These are phyloP conservation scores for Aspergillus clavatus DNA, from an alignment of 2,329 filamentous ascomycete genomes.

Conservation along the genomic window DNA sequence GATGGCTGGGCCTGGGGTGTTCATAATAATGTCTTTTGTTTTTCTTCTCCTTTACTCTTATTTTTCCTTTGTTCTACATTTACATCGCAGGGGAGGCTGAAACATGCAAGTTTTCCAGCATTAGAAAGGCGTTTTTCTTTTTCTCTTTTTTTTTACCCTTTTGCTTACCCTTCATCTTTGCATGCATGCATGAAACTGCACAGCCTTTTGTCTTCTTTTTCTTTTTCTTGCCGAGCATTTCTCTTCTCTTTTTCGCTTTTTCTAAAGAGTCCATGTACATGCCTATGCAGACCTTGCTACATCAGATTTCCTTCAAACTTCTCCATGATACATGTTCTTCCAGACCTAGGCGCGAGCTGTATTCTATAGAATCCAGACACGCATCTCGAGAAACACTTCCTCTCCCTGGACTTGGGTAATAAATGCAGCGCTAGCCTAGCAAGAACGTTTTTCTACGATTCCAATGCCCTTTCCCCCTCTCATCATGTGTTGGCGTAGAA, in stretches of 20 bases:
- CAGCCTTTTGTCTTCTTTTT: neutral
- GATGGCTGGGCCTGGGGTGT: slow-evolving; percentile 26
- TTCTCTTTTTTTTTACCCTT: too few relatives aligned
- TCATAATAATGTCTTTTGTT: slow-evolving; percentile 16
- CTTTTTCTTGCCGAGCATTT: slow-evolving; percentile 1
- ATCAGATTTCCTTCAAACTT: slow-evolving; percentile 4
- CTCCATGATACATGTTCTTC: neutral
- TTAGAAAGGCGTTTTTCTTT: slow-evolving; percentile 25
- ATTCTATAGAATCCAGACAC: too few relatives aligned
- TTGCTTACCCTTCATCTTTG: slow-evolving; percentile 5
- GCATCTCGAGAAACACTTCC: too few relatives aligned
- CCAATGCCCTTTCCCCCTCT: too few relatives aligned
- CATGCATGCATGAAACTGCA: neutral
- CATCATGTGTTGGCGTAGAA: too few relatives aligned
- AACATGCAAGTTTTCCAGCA: slow-evolving; percentile 21
- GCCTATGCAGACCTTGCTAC: slow-evolving; percentile 9
- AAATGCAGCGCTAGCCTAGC: too few relatives aligned
- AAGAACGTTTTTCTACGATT: too few relatives aligned
- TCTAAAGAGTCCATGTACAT: slow-evolving; percentile 5
- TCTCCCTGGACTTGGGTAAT: too few relatives aligned
- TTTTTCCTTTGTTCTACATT: slow-evolving; percentile 12
- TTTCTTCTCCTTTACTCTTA: too few relatives aligned
- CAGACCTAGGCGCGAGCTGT: neutral
- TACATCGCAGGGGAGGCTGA: slow-evolving; percentile 15
- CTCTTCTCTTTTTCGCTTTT: slow-evolving; percentile 7